phyloP scores from a whole-genome alignment of 2,329 filamentous ascomycete genomes.

The Magnaporthales sp. region DNA sequence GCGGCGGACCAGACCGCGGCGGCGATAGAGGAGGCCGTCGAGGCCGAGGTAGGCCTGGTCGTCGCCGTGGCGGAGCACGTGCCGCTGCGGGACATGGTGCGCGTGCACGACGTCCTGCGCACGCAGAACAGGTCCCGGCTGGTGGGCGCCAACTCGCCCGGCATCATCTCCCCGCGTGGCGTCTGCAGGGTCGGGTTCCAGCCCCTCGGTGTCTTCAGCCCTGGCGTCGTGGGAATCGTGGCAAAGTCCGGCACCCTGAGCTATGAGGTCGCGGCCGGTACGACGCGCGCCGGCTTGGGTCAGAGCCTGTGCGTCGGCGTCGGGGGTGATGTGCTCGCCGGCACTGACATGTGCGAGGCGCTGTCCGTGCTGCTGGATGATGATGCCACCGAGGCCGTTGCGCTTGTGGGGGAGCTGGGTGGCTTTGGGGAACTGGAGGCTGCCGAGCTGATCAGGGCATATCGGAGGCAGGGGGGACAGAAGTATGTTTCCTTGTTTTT shows the following conservation, averaged over 20 bases:
- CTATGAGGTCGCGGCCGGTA: conserved; percentile 70
- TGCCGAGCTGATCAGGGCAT: conserved; percentile 64
- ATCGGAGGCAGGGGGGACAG: conserved; percentile 30
- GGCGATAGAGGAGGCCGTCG: conserved; percentile 73
- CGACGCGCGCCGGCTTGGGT: conserved; percentile 64
- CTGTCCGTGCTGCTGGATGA: conserved; percentile 59
- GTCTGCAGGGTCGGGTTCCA: conserved; percentile 71
- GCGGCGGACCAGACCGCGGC: conserved; percentile 63
- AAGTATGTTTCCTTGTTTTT: conserved; percentile 35
- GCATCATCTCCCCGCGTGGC: conserved; percentile 69
- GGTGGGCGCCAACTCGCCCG: conserved; percentile 74
- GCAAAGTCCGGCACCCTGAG: conserved; percentile 76
- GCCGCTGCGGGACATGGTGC: conserved; percentile 67
- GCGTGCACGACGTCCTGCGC: conserved; percentile 58
- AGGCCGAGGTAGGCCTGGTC: conserved; percentile 68
- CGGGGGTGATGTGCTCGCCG: conserved; percentile 67
- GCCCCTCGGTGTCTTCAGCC: conserved; percentile 64
- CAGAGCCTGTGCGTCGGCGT: conserved; percentile 72
- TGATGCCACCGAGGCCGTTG: conserved; percentile 60
- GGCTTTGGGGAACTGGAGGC: conserved; percentile 62
- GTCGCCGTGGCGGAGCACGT: conserved; percentile 76
- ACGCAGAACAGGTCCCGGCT: conserved; percentile 65
- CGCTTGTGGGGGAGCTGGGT: conserved; percentile 65
- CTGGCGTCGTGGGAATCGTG: conserved; percentile 64
- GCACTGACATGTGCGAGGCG: conserved; percentile 66